Conservation (phyloP, 2,329 filamentous ascomycete species). For the Arthrobotrys sphaeroides region DNA sequence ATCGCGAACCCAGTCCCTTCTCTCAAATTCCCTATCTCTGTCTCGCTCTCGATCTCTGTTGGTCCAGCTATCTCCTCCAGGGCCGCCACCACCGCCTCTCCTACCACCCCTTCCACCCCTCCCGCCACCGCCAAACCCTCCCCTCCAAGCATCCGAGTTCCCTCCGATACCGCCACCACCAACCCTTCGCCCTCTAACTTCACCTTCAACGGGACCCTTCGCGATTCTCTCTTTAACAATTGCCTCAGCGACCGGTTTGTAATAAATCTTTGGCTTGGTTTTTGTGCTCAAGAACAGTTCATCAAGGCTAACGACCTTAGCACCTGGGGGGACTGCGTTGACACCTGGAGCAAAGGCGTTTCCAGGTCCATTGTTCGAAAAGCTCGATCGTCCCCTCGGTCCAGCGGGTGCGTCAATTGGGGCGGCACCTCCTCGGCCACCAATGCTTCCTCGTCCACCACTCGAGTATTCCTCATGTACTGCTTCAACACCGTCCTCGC, state of each 20-base stretch:
- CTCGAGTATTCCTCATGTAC: constrained; percentile 40
- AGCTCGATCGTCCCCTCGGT: constrained; percentile 31
- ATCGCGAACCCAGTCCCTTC: constrained; percentile 50
- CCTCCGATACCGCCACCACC: constrained; percentile 22
- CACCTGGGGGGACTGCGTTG: constrained; percentile 14
- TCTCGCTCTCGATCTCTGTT: constrained; percentile 43
- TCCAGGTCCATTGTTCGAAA: constrained; percentile 8
- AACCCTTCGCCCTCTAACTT: constrained; percentile 33
- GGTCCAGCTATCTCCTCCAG: constrained; percentile 53
- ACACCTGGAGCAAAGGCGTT: neutral
- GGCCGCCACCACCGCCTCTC: constrained; percentile 17
- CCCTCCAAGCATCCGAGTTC: constrained; percentile 30
- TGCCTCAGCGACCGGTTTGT: constrained; percentile 56
- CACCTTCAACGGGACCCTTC: constrained; percentile 46
- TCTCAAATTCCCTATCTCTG: constrained; percentile 46
- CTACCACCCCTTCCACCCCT: constrained; percentile 31
- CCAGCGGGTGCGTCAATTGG: constrained; percentile 33
- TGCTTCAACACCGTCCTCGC: constrained; percentile 44
- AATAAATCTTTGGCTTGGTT: constrained; percentile 58
- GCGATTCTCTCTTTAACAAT: constrained; percentile 56
- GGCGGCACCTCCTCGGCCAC: neutral
- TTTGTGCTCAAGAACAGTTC: constrained; percentile 56
- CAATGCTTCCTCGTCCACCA: neutral
- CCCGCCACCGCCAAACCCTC: constrained; percentile 25
- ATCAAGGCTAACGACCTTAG: constrained; percentile 55